Base-by-base conservation (phyloP, 2,329 filamentous ascomycete genomes). In the Saccharata proteae region DNA sequence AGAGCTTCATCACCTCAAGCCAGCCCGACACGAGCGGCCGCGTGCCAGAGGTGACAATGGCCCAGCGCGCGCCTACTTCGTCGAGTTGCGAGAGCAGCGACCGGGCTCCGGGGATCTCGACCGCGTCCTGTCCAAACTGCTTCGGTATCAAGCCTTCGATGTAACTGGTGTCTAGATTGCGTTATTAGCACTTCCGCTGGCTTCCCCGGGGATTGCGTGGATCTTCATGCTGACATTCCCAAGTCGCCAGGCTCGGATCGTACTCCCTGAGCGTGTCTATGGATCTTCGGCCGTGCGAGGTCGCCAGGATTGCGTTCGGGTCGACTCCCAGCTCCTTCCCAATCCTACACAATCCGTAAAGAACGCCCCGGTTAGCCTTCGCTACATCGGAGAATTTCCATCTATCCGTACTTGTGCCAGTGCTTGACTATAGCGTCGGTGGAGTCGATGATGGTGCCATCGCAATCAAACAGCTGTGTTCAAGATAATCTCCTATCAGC, bases 271-370 rank as follows among this genome's bases (percentile, higher is more conserved):
- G 67, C 3, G 80, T 75, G 46, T 98, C 90, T 47, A 96, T 93
- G 43, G 77, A 84, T 36, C 90, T 68, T 37, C 88, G 74, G 39
- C 90, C 90, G 57, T 98, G 90, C 4, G 85, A 93, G 7, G 84
- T 93, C 46, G 83, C 71, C 16, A 96, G 69, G 45, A 98, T 96
- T 26, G 79, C 71, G 28, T 77, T 67, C n/a, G 83, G 81, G 42
- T 83, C 74, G 14, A 94, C 77, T 15, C 82, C 82, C 46, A 96
- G 78, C 51, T 93, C 82, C 7, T 71, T 67, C 29, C 80, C 86
- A 41, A 86, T 70, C n/a, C 79, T 83, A 46, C 30, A 12, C 12
- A 6, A 13, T 10, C 15, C 10, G 21, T 33, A 28, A n/a, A n/a
- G n/a, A n/a, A n/a, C n/a, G n/a, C n/a, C n/a, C n/a, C n/a, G n/a